Base-by-base conservation (phyloP, 1,139 yeast species). In the Suhomyces chickasaworum region DNA sequence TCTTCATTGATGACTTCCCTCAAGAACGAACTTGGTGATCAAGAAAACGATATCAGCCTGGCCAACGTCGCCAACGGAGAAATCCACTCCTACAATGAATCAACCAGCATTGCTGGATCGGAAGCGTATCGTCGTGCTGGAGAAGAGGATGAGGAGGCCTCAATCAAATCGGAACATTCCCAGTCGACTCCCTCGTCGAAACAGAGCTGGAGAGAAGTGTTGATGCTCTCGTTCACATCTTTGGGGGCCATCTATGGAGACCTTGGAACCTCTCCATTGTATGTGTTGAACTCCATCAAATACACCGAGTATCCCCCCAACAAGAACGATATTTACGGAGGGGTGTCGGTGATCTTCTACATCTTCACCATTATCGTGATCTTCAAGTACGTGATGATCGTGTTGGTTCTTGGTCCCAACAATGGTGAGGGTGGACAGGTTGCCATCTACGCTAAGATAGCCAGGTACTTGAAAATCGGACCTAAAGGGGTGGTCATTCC, bases 191-290 rank as follows among this genome's bases (percentile, higher is more conserved):
- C 39, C 9, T 10, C 15, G 15, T 50, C 45, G 15, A 63, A 57
- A 33, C 60, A 58, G 44, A 46, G 59, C 15, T 59, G 67, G 66
- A 54, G 58, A 43, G 60, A 60, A 39, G 51, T 63, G 8, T 47
- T 61, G 10, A 46, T 61, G 44, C 54, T 68, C 22, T 53, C 65
- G 1, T 73, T 72, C 46, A 62, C 73, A 3, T 69, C 77, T 2
- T 64, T 81, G 34, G 86, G 86, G 25, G 80, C 83, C 12, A 78
- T 81, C 41, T 81, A 80, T 57, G 85, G 86, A 50, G 86, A 81
- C 60, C 64, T 81, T 45, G 84, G 83, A 27, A 81, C 86, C 4
- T 78, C 84, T 10, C 86, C 86, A 1, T 64, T 81, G 48, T 81
- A 81, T 57, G 77, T 74, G 9, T 61, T 76, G 50, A 69, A 77